A percentile compares a stretch with the other conserved stretches of the same genome.
These are phyloP conservation scores for Choanephora cucurbitarum DNA, from an alignment of 371 early-diverging fungal genomes.

Conservation along the genomic window DNA sequence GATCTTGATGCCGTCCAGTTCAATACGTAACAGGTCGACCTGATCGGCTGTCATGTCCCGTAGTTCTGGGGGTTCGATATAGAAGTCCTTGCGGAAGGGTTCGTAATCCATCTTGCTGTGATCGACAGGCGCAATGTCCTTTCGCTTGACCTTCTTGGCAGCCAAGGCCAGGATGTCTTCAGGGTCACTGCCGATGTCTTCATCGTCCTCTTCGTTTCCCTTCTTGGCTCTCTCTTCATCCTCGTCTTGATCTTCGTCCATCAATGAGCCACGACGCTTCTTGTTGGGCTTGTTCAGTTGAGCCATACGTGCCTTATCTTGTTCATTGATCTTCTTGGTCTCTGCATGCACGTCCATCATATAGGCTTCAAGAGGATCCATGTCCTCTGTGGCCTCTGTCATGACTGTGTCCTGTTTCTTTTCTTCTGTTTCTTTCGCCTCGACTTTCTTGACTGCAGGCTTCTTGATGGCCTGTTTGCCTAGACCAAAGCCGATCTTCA, in stretches of 20 bases:
- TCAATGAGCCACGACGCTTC: constrained; percentile 11
- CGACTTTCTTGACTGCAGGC: not conserved
- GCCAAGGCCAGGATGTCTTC: constrained; percentile 87
- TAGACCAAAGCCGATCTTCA: constrained; percentile 45
- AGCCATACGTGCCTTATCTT: constrained; percentile 53
- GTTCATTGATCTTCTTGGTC: constrained; percentile 69
- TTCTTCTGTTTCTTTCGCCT: not conserved
- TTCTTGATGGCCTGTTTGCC: constrained; percentile 20
- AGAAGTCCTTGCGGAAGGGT: constrained; percentile 93
- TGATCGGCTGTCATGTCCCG: constrained; percentile 81
- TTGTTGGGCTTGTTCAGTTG: constrained; percentile 19
- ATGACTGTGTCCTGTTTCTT: constrained; percentile 14
- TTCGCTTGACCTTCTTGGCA: constrained; percentile 83
- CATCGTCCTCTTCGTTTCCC: constrained; percentile 47
- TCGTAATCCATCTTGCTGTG: constrained; percentile 88
- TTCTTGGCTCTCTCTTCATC: constrained; percentile 6
- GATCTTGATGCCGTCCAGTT: constrained; percentile 94
- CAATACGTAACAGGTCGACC: constrained; percentile 79
- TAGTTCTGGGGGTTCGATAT: constrained; percentile 93
- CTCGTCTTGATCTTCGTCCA: constrained; percentile 22
- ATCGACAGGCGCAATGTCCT: constrained; percentile 90
- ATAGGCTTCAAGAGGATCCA: constrained; percentile 83
- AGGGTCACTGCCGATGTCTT: constrained; percentile 54
- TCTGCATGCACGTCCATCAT: constrained; percentile 84
- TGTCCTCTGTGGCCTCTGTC: constrained; percentile 32